Percentiles rank a stretch among this genome's conserved stretches.
phyloP scores from a whole-genome alignment of 2,329 filamentous ascomycete species.

The Penicillium sp. region DNA sequence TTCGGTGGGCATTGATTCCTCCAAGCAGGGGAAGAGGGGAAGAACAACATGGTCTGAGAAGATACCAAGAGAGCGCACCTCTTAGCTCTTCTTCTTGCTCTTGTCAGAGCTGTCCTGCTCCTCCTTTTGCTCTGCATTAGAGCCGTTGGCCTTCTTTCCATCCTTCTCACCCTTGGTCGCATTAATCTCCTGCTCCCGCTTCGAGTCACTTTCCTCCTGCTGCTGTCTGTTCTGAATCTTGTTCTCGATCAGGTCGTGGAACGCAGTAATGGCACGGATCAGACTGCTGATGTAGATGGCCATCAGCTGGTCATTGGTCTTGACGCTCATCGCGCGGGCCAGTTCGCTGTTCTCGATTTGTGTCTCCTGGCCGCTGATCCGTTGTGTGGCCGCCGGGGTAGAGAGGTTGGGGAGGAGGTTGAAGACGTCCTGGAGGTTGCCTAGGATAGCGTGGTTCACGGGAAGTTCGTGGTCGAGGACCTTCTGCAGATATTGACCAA shows the following conservation, averaged over 20 bases:
- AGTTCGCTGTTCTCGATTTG: constrained; percentile 75
- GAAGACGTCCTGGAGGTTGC: constrained; percentile 98
- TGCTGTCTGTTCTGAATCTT: constrained; percentile 99
- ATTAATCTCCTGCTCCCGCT: constrained; percentile 66
- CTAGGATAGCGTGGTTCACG: constrained; percentile 95
- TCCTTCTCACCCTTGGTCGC: constrained; percentile 69
- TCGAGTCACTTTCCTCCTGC: constrained; percentile 88
- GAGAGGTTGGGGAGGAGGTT: constrained; percentile 96
- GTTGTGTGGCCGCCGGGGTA: constrained; percentile 67
- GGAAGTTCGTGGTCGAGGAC: constrained; percentile 90
- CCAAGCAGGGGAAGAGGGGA: background rate
- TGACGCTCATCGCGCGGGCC: constrained; percentile 95
- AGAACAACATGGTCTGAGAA: background rate
- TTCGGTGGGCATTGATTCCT: constrained; percentile 21
- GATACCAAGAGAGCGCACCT: background rate
- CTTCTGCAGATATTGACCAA: constrained; percentile 92
- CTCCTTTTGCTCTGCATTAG: constrained; percentile 58
- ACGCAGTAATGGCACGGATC: constrained; percentile 96
- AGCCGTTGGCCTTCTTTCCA: constrained; percentile 51
- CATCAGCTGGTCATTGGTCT: constrained; percentile 99
- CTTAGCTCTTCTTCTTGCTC: constrained; percentile 56
- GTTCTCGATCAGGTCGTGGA: constrained; percentile 99
- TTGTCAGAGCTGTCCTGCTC: constrained; percentile 59
- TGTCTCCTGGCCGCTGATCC: constrained; percentile 60
- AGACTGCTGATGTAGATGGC: constrained; percentile 95